phyloP scores from a whole-genome alignment of 768 basidiomycete genomes.

The button mushroom (Agaricus bisporus) region DNA sequence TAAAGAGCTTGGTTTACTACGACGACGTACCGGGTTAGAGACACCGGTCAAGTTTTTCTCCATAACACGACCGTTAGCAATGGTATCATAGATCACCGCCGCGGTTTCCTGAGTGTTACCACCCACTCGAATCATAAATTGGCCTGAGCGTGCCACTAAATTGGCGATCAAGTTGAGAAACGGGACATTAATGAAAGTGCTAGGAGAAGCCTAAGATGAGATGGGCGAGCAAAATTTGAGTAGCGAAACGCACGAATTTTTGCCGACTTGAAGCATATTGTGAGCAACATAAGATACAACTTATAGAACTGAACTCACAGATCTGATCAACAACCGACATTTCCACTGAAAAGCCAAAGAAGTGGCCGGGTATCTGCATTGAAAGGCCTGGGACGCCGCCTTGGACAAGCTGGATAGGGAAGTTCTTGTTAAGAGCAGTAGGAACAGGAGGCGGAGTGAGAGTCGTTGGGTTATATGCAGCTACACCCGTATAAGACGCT shows the following conservation, averaged over 20 bases:
- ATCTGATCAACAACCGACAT: slow-evolving; percentile 56
- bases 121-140: slow-evolving; percentile 62
- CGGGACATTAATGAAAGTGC: slow-evolving; percentile 39
- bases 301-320: slow-evolving; percentile 28
- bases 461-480: slow-evolving; percentile 48
- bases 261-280: slow-evolving; percentile 33
- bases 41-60: slow-evolving; percentile 36
- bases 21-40: slow-evolving; percentile 33
- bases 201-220: slow-evolving; percentile 22
- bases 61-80: slow-evolving; percentile 38
- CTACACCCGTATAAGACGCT: slow-evolving; percentile 40
- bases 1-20: background rate
- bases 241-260: slow-evolving; percentile 31
- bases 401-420: slow-evolving; percentile 38
- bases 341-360: slow-evolving; percentile 58
- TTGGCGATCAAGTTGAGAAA: slow-evolving; percentile 78
- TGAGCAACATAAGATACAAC: background rate
- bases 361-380: slow-evolving; percentile 31
- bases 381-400: slow-evolving; percentile 27
- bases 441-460: slow-evolving; percentile 50
- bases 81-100: slow-evolving; percentile 39
- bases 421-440: slow-evolving; percentile 31
- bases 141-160: slow-evolving; percentile 55
- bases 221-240: slow-evolving; percentile 12
- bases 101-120: slow-evolving; percentile 79